Conservation (phyloP, 148 eudicot species). For the Cornus kousa region DNA sequence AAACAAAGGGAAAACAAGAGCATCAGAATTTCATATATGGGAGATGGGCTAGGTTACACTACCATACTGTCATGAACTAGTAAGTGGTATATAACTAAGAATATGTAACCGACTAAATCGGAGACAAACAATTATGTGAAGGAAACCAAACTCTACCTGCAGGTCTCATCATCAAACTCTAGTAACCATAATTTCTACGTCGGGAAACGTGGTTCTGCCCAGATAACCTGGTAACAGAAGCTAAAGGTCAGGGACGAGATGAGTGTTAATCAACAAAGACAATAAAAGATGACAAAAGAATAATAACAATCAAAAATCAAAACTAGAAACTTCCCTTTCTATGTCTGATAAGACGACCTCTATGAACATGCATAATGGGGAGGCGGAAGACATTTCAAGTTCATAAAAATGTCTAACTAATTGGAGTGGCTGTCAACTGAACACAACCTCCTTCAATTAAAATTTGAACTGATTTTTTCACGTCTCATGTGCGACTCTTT, state of each 20-base stretch:
- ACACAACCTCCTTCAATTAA: neutral
- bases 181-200: conserved; percentile 69
- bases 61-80: conserved; percentile 29
- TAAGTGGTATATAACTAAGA: conserved; percentile 13
- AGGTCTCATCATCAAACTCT: conserved; percentile 20
- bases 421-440: neutral
- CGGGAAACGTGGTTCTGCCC: conserved; percentile 58
- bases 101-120: conserved; percentile 1
- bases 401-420: neutral
- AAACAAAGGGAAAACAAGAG: conserved; percentile 67
- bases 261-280: neutral
- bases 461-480: neutral
- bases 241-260: conserved; percentile 22
- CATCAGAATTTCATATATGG: conserved; percentile 53
- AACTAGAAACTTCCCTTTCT: neutral
- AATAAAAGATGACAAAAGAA: neutral
- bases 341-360: neutral
- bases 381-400: neutral
- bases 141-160: conserved; percentile 53
- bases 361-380: neutral
- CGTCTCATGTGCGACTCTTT: neutral
- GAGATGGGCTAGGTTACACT: conserved; percentile 32
- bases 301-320: neutral
- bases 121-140: neutral
- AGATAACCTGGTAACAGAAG: conserved; percentile 56